These are phyloP conservation scores for Rhododendron griersonianum DNA, from an alignment of 148 eudicot species.

Conservation along the genomic window DNA sequence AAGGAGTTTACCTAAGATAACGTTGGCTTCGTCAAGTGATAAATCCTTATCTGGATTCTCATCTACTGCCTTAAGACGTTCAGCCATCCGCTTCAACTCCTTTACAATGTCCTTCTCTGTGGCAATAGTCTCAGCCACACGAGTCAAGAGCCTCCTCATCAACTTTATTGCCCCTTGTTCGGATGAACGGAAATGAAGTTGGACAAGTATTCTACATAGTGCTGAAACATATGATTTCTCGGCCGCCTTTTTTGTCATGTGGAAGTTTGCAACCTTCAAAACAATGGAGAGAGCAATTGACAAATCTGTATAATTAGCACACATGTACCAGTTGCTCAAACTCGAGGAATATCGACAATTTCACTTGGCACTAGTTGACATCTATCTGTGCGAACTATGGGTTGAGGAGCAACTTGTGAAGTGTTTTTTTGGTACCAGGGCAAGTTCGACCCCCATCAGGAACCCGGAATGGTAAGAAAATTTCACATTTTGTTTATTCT, in stretches of 20 bases:
- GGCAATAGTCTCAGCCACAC: conserved; percentile 40
- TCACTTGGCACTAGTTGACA: background rate
- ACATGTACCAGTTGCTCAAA: background rate
- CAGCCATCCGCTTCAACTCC: conserved; percentile 65
- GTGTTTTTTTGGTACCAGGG: background rate
- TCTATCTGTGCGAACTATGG: background rate
- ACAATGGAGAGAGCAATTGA: conserved; percentile 8
- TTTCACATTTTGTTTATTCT: background rate
- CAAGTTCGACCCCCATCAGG: background rate
- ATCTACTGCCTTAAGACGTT: conserved; percentile 55
- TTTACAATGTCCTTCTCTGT: conserved; percentile 70
- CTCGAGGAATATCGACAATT: background rate
- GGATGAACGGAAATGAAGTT: conserved; percentile 56
- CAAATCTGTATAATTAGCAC: background rate
- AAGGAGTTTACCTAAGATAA: conserved; percentile 54
- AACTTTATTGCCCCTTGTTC: conserved; percentile 79
- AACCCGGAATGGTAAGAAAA: background rate
- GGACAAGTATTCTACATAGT: conserved; percentile 52
- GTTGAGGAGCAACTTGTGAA: background rate
- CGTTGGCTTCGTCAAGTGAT: conserved; percentile 44
- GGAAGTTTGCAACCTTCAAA: conserved; percentile 51
- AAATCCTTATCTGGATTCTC: conserved; percentile 56
- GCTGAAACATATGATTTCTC: conserved; percentile 78
- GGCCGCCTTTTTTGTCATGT: conserved; percentile 63
- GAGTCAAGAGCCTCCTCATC: conserved; percentile 54